phyloP scores from a whole-genome alignment of 768 basidiomycete species.

The Termitomyces sp. region DNA sequence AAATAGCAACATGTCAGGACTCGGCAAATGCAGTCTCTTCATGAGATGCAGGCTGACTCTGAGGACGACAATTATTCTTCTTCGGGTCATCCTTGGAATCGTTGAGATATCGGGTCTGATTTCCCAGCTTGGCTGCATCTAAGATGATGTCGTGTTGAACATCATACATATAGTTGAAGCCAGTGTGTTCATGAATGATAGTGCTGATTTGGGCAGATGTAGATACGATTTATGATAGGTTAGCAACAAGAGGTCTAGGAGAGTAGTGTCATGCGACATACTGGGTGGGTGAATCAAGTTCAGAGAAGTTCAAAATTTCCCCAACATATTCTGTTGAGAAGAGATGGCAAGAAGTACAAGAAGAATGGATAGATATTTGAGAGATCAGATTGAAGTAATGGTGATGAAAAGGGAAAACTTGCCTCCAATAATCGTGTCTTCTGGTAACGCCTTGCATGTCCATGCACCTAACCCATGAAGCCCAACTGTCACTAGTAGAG shows the following conservation, averaged over 20 bases:
- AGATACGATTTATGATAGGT: neutral
- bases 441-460: conserved; percentile 19
- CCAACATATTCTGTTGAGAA: conserved; percentile 39
- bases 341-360: neutral
- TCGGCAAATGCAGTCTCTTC: neutral
- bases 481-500: conserved; percentile 30
- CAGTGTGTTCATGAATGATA: conserved; percentile 6
- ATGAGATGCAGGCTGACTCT: conserved; percentile 3
- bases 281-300: neutral
- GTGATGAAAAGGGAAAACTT: neutral
- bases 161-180: conserved; percentile 10
- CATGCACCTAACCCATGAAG: conserved; percentile 44
- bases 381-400: neutral
- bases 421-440: conserved; percentile 22
- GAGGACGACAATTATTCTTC: conserved; percentile 15
- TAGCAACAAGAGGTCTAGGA: neutral
- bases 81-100: conserved; percentile 9
- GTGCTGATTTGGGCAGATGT: neutral
- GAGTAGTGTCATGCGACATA: neutral
- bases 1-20: neutral
- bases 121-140: conserved; percentile 16
- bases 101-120: conserved; percentile 22
- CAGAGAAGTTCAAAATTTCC: conserved; percentile 13
- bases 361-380: neutral
- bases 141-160: neutral